phyloP scores from a whole-genome alignment of 2,329 filamentous ascomycete species.

The Calonectria henricotiae region DNA sequence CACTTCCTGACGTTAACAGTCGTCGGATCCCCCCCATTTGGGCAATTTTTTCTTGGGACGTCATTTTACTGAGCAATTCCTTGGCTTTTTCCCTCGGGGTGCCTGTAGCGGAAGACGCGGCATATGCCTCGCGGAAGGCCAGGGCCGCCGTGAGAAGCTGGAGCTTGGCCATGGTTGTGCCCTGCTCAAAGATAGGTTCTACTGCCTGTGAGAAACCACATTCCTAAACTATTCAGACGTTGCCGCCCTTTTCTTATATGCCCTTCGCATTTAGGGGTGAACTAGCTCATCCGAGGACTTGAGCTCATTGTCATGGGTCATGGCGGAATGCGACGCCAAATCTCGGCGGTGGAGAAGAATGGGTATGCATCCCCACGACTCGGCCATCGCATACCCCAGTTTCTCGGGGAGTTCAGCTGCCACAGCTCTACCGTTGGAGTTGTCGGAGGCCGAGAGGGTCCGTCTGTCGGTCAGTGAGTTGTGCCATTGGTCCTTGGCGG shows the following conservation, averaged over 20 bases:
- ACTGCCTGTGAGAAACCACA: background rate
- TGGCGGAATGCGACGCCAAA: constrained; percentile 35
- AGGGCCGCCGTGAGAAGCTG: constrained; percentile 34
- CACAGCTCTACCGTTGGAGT: background rate
- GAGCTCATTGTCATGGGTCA: constrained; percentile 38
- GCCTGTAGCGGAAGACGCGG: constrained; percentile 22
- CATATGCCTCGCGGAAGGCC: constrained; percentile 21
- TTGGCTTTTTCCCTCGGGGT: constrained; percentile 40
- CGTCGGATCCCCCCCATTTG: constrained; percentile 46
- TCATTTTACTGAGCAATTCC: constrained; percentile 42
- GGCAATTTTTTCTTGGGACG: constrained; percentile 45
- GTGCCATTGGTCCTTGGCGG: constrained; percentile 32
- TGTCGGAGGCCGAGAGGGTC: constrained; percentile 29
- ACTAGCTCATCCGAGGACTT: constrained; percentile 14
- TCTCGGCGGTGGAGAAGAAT: constrained; percentile 31
- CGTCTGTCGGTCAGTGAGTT: constrained; percentile 35
- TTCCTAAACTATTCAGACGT: constrained; percentile 1
- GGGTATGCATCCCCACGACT: constrained; percentile 26
- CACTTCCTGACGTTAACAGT: constrained; percentile 34
- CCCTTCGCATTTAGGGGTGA: background rate
- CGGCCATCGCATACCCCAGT: constrained; percentile 39
- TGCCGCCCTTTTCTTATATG: constrained; percentile 27
- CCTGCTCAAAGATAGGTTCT: background rate
- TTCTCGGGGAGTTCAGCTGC: constrained; percentile 25
- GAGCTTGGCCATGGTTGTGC: constrained; percentile 38